These are phyloP conservation scores for Parathielavia hyrcaniae DNA, from an alignment of 495 filamentous ascomycete species.

Conservation along the genomic window DNA sequence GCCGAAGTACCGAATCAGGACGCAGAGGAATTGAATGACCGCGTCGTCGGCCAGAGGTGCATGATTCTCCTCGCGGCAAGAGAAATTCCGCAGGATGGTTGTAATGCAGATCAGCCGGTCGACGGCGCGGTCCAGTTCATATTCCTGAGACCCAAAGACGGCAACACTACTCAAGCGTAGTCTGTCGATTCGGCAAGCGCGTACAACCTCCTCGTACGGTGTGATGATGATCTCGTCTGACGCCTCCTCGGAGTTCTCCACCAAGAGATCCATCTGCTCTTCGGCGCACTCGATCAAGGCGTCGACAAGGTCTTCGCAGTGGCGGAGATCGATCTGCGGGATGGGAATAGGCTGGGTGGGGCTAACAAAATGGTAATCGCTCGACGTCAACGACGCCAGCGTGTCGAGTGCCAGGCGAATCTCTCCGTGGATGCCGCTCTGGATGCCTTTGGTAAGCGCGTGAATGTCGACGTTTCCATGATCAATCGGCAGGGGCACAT, in stretches of 20 bases:
- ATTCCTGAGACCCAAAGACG: conserved; percentile 68
- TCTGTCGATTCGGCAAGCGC: conserved; percentile 66
- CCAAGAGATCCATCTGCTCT: conserved; percentile 72
- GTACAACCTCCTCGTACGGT: conserved; percentile 81
- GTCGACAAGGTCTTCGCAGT: conserved; percentile 84
- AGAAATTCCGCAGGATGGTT: conserved; percentile 87
- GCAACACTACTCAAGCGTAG: conserved; percentile 61
- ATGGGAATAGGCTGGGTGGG: conserved; percentile 19
- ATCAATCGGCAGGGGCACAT: conserved; percentile 67
- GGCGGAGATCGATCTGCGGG: conserved; percentile 48
- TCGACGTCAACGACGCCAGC: conserved; percentile 49
- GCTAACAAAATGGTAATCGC: conserved; percentile 45
- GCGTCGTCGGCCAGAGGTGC: conserved; percentile 60
- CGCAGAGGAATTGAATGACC: conserved; percentile 73
- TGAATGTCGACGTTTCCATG: conserved; percentile 84
- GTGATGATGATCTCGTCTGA: conserved; percentile 74
- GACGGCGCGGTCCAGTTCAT: conserved; percentile 77
- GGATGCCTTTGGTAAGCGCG: conserved; percentile 85
- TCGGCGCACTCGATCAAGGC: conserved; percentile 85
- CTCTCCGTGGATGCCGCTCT: conserved; percentile 83
- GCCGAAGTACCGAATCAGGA: conserved; percentile 76
- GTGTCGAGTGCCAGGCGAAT: conserved; percentile 82
- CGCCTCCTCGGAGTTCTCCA: conserved; percentile 71
- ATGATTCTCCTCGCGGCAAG: conserved; percentile 70
- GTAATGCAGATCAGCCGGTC: conserved; percentile 86